Percentiles rank a stretch among this genome's conserved stretches.
Evolutionary conservation across 805 yeast species (phyloP).

Genomic region (Metschnikowia vanudenii): DNA sequence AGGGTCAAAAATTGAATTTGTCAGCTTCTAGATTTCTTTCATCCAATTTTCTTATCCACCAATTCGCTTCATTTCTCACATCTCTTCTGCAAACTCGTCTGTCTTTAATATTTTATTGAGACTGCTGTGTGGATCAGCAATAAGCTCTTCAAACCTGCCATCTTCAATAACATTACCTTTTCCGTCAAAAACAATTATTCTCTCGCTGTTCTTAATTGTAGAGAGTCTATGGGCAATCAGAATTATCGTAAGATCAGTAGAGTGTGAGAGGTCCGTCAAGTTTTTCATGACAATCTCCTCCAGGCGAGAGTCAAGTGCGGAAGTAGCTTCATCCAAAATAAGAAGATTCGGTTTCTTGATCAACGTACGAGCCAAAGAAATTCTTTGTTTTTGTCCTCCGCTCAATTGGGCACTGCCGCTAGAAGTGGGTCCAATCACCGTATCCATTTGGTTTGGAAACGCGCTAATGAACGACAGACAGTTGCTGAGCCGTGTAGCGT

Average conservation of each 20-base stretch:
- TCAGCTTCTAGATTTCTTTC: too few species aligned
- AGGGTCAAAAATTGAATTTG: too few species aligned
- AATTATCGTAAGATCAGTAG: slow-evolving; percentile 59
- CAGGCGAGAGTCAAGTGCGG: slow-evolving; percentile 86
- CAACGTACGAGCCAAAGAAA: slow-evolving; percentile 86
- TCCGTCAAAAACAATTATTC: slow-evolving; percentile 65
- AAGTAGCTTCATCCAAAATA: slow-evolving; percentile 90
- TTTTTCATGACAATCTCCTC: slow-evolving; percentile 84
- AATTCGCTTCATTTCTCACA: too few species aligned
- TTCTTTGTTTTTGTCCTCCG: slow-evolving; percentile 94
- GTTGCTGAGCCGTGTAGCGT: slow-evolving; percentile 70
- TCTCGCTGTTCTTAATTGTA: slow-evolving; percentile 79
- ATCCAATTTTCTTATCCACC: too few species aligned
- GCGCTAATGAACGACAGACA: slow-evolving; percentile 64
- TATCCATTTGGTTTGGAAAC: slow-evolving; percentile 81
- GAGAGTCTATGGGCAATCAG: slow-evolving; percentile 90
- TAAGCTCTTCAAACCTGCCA: slow-evolving; percentile 55
- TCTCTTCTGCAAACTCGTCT: slow-evolving; percentile 19
- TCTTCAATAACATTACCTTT: slow-evolving; percentile 66
- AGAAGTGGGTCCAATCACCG: slow-evolving; percentile 72
- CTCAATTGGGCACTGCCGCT: slow-evolving; percentile 80
- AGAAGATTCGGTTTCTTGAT: slow-evolving; percentile 76
- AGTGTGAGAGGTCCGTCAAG: slow-evolving; percentile 49
- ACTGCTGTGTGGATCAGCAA: slow-evolving; percentile 43
- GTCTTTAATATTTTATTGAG: slow-evolving; percentile 43